These are phyloP conservation scores for Thelonectria discophora DNA, from an alignment of 2,329 filamentous ascomycete species.

Conservation along the genomic window DNA sequence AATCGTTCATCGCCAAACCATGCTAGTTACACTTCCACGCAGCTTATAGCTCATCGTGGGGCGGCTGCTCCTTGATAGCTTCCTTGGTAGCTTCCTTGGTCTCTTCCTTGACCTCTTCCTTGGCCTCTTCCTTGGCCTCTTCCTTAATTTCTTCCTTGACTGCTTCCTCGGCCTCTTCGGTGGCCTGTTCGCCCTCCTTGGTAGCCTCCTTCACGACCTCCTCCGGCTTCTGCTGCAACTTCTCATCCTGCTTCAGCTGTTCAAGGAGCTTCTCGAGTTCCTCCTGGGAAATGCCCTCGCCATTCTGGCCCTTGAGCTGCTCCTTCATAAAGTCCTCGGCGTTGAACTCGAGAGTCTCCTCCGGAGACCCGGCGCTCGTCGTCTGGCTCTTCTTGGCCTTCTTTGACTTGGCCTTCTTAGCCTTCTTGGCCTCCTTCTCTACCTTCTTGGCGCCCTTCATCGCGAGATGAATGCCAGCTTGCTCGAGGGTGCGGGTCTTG, in stretches of 20 bases:
- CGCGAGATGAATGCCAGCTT: constrained; percentile 74
- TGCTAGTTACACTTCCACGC: constrained; percentile 18
- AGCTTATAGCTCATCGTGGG: constrained; percentile 49
- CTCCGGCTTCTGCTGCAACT: constrained; percentile 25
- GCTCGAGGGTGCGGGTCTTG: constrained; percentile 76
- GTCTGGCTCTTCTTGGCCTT: constrained; percentile 53
- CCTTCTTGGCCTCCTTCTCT: constrained; percentile 57
- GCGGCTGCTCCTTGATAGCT: constrained; percentile 34
- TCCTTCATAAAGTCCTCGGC: constrained; percentile 58
- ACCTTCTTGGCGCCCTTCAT: constrained; percentile 72
- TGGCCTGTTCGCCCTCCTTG: constrained; percentile 25
- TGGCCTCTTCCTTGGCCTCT: constrained; percentile 28
- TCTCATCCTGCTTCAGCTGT: constrained; percentile 35
- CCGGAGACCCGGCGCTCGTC: constrained; percentile 46
- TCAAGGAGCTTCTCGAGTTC: constrained; percentile 42
- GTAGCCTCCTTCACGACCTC: constrained; percentile 29
- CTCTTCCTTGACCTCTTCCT: constrained; percentile 30
- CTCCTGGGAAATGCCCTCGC: constrained; percentile 40
- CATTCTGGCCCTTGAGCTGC: constrained; percentile 45
- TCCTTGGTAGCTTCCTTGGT: constrained; percentile 6
- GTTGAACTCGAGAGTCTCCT: constrained; percentile 54
- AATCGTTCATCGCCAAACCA: constrained; percentile 25
- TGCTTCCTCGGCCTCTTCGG: constrained; percentile 14
- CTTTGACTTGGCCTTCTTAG: constrained; percentile 55
- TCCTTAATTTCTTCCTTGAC: constrained; percentile 31